Conservation (phyloP, 2,329 filamentous ascomycete species). For the Dissoconium aciculare region DNA sequence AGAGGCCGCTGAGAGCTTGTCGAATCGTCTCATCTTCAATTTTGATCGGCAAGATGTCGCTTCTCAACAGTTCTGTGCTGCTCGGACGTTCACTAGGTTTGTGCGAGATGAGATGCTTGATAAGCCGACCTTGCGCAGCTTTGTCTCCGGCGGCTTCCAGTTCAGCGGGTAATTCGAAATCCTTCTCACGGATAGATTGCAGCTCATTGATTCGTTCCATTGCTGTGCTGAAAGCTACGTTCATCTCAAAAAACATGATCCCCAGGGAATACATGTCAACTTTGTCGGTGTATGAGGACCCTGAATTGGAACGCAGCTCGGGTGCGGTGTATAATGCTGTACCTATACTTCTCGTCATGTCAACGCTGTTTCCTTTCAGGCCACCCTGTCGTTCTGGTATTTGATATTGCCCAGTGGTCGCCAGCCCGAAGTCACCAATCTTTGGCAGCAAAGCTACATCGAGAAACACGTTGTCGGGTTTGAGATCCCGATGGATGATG, state of each 20-base stretch:
- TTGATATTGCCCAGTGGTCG: conserved; percentile 70
- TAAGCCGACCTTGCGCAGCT: conserved; percentile 56
- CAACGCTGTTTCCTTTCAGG: conserved; percentile 24
- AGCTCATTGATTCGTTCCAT: conserved; percentile 54
- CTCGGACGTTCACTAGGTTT: conserved; percentile 70
- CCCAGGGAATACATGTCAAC: conserved; percentile 98
- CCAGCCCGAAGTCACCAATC: conserved; percentile 91
- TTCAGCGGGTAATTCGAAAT: conserved; percentile 51
- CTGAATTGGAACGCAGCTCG: conserved; percentile 63
- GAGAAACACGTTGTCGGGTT: conserved; percentile 96
- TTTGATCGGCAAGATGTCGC: conserved; percentile 74
- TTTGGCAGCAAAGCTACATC: conserved; percentile 80
- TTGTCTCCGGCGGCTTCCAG: conserved; percentile 47
- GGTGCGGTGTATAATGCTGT: conserved; percentile 90
- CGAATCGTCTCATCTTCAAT: conserved; percentile 87
- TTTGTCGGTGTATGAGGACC: conserved; percentile 74
- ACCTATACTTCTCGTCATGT: conserved; percentile 55
- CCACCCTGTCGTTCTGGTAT: conserved; percentile 36
- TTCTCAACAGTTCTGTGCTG: conserved; percentile 66
- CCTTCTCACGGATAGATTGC: conserved; percentile 50
- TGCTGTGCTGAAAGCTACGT: conserved; percentile 44
- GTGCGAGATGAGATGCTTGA: conserved; percentile 66
- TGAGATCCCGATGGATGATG: conserved; percentile 90
- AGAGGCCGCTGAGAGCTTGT: conserved; percentile 64
- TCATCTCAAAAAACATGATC: conserved; percentile 99